A percentile compares a stretch with the other conserved stretches of the same genome.
These are phyloP conservation scores for Helotiales sp. DNA, from an alignment of 2,329 filamentous ascomycete genomes.

Conservation along the genomic window DNA sequence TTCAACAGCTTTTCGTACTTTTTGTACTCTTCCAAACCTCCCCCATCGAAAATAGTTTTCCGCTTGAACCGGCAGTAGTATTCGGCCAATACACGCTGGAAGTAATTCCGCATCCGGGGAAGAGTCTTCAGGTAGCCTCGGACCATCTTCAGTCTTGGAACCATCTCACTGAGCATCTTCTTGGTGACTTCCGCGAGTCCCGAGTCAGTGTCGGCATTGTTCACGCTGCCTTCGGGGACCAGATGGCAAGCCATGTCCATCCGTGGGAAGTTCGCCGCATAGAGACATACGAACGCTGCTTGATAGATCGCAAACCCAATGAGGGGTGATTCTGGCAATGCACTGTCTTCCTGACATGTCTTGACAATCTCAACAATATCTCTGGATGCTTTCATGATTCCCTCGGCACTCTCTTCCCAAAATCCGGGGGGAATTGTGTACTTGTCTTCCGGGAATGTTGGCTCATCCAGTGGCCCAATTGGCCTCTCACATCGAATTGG, in stretches of 20 bases:
- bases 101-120: slow-evolving; percentile 58
- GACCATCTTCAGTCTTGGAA: slow-evolving; percentile 59
- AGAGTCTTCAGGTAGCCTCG: slow-evolving; percentile 60
- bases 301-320: slow-evolving; percentile 71
- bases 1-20: slow-evolving; percentile 56
- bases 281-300: slow-evolving; percentile 68
- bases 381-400: slow-evolving; percentile 65
- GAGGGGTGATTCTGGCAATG: slow-evolving; percentile 68
- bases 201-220: slow-evolving; percentile 7
- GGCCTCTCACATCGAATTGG: slow-evolving; percentile 58
- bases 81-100: slow-evolving; percentile 55
- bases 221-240: slow-evolving; percentile 36
- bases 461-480: slow-evolving; percentile 62
- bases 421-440: slow-evolving; percentile 57
- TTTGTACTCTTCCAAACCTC: slow-evolving; percentile 61
- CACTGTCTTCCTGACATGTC: slow-evolving; percentile 63
- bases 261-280: slow-evolving; percentile 68
- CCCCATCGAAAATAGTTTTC: slow-evolving; percentile 43
- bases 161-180: slow-evolving; percentile 57
- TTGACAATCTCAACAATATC: slow-evolving; percentile 69
- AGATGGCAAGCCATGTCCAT: slow-evolving; percentile 68
- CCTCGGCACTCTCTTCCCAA: slow-evolving; percentile 66
- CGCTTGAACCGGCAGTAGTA: slow-evolving; percentile 45
- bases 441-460: slow-evolving; percentile 55
- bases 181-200: slow-evolving; percentile 50